phyloP scores from a whole-genome alignment of 1,284 basidiomycete species.

The Leccinum olivaceoglutinosum region DNA sequence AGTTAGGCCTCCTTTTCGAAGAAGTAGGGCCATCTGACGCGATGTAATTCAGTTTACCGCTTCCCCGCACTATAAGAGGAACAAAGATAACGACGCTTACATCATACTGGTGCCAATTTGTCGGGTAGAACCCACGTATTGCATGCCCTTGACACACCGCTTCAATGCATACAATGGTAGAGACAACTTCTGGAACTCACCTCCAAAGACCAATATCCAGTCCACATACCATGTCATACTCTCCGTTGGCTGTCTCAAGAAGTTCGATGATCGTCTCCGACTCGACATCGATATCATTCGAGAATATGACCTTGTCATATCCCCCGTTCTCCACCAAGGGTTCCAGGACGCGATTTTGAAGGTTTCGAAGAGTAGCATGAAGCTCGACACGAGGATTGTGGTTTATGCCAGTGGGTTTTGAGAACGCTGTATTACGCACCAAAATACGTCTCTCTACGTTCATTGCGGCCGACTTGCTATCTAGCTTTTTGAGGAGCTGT shows the following conservation, averaged over 20 bases:
- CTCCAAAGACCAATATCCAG: slow-evolving; percentile 43
- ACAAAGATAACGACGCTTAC: slow-evolving; percentile 4
- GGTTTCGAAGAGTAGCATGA: slow-evolving; percentile 41
- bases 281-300: slow-evolving; percentile 49
- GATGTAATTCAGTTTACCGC: background rate
- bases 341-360: slow-evolving; percentile 31
- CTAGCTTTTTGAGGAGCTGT: slow-evolving; percentile 12
- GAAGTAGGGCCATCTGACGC: slow-evolving; percentile 47
- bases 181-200: slow-evolving; percentile 12
- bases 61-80: background rate
- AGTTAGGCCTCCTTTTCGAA: slow-evolving; percentile 31
- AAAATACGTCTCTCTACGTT: slow-evolving; percentile 14
- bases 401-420: slow-evolving; percentile 8
- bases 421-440: slow-evolving; percentile 8
- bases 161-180: background rate
- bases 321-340: slow-evolving; percentile 35
- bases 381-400: slow-evolving; percentile 34
- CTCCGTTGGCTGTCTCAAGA: slow-evolving; percentile 39
- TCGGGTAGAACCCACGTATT: slow-evolving; percentile 24
- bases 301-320: slow-evolving; percentile 43
- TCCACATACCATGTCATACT: slow-evolving; percentile 52
- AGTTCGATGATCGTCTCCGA: slow-evolving; percentile 43
- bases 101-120: slow-evolving; percentile 13
- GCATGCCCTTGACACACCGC: slow-evolving; percentile 13
- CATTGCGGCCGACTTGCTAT: slow-evolving; percentile 11